These are phyloP conservation scores for Gleditsia sinensis DNA, from an alignment of 306 rosid species.

Conservation along the genomic window DNA sequence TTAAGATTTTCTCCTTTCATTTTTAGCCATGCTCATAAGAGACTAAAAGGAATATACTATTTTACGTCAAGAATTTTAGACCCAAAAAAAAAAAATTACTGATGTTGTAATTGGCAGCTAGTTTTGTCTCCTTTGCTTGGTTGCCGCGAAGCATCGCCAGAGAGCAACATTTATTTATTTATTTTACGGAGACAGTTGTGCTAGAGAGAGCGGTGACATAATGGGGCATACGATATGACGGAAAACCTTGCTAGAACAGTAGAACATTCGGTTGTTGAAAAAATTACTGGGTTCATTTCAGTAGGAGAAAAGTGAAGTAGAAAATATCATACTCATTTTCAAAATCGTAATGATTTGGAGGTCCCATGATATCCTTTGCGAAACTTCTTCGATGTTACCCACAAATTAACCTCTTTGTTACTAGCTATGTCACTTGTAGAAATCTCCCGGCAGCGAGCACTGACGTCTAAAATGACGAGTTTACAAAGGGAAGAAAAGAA, in stretches of 20 bases:
- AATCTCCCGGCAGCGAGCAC: too few species aligned
- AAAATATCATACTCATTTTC: neutral
- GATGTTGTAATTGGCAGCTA: too few species aligned
- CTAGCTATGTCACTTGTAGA: too few species aligned
- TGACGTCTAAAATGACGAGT: too few species aligned
- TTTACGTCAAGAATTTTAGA: too few species aligned
- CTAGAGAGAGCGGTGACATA: neutral
- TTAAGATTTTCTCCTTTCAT: too few species aligned
- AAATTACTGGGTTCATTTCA: constrained; percentile 9
- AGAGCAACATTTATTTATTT: neutral
- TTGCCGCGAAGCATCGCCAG: neutral
- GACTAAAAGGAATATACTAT: too few species aligned
- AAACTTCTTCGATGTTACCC: constrained; percentile 7
- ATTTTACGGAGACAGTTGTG: neutral
- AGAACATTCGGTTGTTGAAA: constrained; percentile 20
- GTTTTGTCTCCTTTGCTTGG: neutral
- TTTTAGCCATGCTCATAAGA: too few species aligned
- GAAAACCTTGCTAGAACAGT: constrained; percentile 17
- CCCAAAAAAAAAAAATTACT: neutral
- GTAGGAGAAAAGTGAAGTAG: neutral
- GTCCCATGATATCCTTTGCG: constrained; percentile 17
- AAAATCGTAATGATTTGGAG: neutral
- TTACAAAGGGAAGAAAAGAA: too few species aligned
- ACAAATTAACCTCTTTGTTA: neutral
- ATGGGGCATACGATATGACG: neutral